Conservation (phyloP, 768 basidiomycete species). For the Fomitopsis pulvina region DNA sequence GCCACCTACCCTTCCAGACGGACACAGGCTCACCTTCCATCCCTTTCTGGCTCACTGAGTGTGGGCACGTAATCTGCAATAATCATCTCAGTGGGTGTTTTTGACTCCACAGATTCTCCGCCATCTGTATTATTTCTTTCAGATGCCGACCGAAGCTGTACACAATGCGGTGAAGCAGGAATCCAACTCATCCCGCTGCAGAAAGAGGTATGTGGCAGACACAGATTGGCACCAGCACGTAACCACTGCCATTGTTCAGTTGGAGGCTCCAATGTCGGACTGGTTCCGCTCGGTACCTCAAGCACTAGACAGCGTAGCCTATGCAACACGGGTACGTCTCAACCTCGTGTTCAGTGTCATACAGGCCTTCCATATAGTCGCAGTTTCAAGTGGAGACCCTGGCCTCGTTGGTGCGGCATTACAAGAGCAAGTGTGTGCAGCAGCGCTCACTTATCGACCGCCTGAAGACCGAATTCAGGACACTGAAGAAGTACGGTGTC, state of each 20-base stretch:
- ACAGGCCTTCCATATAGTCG: neutral
- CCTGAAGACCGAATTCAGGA: conserved; percentile 39
- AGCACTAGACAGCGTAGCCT: conserved; percentile 57
- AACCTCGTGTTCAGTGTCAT: neutral
- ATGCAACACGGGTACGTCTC: conserved; percentile 53
- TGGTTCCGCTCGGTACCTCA: conserved; percentile 69
- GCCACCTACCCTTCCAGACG: conserved; percentile 58
- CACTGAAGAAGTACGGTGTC: conserved; percentile 42
- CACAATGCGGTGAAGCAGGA: conserved; percentile 54
- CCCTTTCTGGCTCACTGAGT: conserved; percentile 88
- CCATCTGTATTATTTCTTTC: neutral
- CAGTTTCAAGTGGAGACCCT: conserved; percentile 80
- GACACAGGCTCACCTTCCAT: conserved; percentile 44
- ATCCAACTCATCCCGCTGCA: conserved; percentile 72
- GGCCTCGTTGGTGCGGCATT: conserved; percentile 58
- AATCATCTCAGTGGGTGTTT: conserved; percentile 64
- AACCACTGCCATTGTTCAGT: conserved; percentile 31
- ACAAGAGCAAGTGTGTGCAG: conserved; percentile 51
- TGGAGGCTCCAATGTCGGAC: conserved; percentile 75
- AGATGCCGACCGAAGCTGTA: conserved; percentile 73
- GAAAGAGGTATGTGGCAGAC: conserved; percentile 45
- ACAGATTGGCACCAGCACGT: neutral
- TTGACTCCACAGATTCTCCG: neutral
- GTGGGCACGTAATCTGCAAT: conserved; percentile 83
- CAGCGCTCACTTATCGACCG: conserved; percentile 47